Percentiles rank a stretch among this genome's conserved stretches.
Conservation (phyloP, 2,329 filamentous ascomycete species). For the Trichoderma endophyticum region DNA sequence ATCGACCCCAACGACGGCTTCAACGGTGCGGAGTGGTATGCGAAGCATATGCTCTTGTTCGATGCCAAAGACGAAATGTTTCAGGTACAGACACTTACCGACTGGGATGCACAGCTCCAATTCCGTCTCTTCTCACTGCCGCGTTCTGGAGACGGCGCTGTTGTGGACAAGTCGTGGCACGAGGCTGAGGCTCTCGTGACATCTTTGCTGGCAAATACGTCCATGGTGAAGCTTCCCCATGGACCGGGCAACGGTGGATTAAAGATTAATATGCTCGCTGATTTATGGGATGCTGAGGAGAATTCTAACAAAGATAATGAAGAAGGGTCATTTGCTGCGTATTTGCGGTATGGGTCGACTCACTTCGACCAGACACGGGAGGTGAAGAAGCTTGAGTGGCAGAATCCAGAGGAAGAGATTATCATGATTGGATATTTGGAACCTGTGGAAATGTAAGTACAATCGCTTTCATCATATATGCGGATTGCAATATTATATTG, state of each 20-base stretch:
- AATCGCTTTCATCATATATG: not conserved
- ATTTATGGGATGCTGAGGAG: constrained; percentile 31
- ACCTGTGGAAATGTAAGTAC: not conserved
- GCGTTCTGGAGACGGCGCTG: constrained; percentile 24
- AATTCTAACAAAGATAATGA: constrained; percentile 31
- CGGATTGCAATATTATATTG: not conserved
- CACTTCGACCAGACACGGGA: constrained; percentile 35
- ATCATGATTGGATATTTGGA: not conserved
- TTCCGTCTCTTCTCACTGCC: constrained; percentile 24
- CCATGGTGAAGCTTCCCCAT: constrained; percentile 37
- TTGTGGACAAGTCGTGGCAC: constrained; percentile 20
- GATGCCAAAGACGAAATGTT: constrained; percentile 20
- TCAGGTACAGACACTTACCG: constrained; percentile 1
- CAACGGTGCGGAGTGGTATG: constrained; percentile 34
- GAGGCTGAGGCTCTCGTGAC: constrained; percentile 29
- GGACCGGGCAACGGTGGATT: constrained; percentile 25
- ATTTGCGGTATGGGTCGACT: constrained; percentile 35
- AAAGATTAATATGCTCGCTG: constrained; percentile 26
- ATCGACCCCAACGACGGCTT: constrained; percentile 34
- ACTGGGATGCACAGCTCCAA: constrained; percentile 19
- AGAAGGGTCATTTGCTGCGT: constrained; percentile 35
- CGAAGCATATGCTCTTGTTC: constrained; percentile 32
- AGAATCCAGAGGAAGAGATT: not conserved
- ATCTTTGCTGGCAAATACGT: constrained; percentile 30
- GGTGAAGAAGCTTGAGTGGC: constrained; percentile 5